phyloP scores from a whole-genome alignment of 2,329 filamentous ascomycete genomes.

The Aspergillus spinulosporus region DNA sequence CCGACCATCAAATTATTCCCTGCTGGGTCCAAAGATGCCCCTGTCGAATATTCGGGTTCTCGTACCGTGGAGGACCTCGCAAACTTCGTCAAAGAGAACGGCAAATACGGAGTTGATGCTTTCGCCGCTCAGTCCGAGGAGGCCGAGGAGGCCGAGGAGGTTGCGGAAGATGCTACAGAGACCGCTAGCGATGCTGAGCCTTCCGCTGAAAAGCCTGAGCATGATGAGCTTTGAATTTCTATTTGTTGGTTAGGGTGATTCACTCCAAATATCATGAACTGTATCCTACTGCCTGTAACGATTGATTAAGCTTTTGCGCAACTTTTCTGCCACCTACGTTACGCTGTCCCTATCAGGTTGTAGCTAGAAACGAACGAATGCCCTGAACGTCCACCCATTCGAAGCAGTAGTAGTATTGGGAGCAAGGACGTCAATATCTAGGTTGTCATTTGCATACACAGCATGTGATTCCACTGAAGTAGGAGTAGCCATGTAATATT shows the following conservation, averaged over 20 bases:
- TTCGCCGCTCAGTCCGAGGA: constrained; percentile 53
- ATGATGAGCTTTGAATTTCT: constrained; percentile 43
- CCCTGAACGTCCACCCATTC: too few relatives aligned
- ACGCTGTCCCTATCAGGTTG: too few relatives aligned
- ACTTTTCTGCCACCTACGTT: neutral
- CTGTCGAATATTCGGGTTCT: constrained; percentile 82
- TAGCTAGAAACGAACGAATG: too few relatives aligned
- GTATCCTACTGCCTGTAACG: constrained; percentile 3
- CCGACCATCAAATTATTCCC: constrained; percentile 98
- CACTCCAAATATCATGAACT: constrained; percentile 1
- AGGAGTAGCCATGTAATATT: too few relatives aligned
- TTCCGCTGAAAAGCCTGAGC: constrained; percentile 30
- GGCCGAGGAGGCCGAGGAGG: constrained; percentile 49
- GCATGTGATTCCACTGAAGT: too few relatives aligned
- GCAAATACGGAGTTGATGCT: constrained; percentile 79
- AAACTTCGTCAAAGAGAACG: constrained; percentile 91
- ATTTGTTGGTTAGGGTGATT: constrained; percentile 11
- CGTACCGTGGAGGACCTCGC: constrained; percentile 90
- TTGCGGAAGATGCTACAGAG: constrained; percentile 25
- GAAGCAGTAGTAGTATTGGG: too few relatives aligned
- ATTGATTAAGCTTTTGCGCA: neutral
- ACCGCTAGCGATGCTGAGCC: constrained; percentile 22
- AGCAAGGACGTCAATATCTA: too few relatives aligned
- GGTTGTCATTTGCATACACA: too few relatives aligned
- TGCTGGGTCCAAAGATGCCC: constrained; percentile 80